Base-by-base conservation (phyloP, 1,139 yeast genomes). In the Yamadazyma conglobata region DNA sequence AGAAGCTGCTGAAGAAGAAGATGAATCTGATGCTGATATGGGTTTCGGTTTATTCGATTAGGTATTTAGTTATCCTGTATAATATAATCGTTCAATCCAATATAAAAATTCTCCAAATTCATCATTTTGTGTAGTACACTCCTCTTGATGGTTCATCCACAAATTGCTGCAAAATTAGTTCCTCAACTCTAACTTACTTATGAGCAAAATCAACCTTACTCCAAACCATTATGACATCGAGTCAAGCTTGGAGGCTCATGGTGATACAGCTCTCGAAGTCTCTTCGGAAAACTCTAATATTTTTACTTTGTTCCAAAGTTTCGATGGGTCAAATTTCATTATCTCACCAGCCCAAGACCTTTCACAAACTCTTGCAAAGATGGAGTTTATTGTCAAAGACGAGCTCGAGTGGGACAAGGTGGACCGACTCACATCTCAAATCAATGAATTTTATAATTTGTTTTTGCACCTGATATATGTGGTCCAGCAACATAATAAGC, bases 1-100 rank as follows among this genome's bases (percentile, higher is more conserved):
- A 42, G 83, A 73, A 43, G 80, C 79, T 37, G 83, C 74, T 48
- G 93, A 74, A 52, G 93, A 73, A 55, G 88, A 74, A 54, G 85
- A 74, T 44, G 80, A 74, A 47, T 78, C 78, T 19, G 39, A 34
- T 26, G 41, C 34, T 20, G 42, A 38, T 32, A 38, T 38, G 42
- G 42, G 42, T 25, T 31, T 38, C 34, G 42, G 42, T 36, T 38
- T 38, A 36, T 89, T 89, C 79, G 97, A 89, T 79, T 91, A 91
- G 79, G 54, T 69, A 42, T 37, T 30, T 42, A 29, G 20, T 15
- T 21, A 6, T 26, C n/a, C n/a, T n/a, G n/a, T n/a, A n/a, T n/a
- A n/a, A 26, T 8, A 13, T 27, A 24, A 19, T 21, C 25, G 15
- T 38, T 41, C 37, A 39, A 32, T 38, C 28, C 34, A 36, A 37